Base-by-base conservation (phyloP, 345 rosid species). In the Populus alba region DNA sequence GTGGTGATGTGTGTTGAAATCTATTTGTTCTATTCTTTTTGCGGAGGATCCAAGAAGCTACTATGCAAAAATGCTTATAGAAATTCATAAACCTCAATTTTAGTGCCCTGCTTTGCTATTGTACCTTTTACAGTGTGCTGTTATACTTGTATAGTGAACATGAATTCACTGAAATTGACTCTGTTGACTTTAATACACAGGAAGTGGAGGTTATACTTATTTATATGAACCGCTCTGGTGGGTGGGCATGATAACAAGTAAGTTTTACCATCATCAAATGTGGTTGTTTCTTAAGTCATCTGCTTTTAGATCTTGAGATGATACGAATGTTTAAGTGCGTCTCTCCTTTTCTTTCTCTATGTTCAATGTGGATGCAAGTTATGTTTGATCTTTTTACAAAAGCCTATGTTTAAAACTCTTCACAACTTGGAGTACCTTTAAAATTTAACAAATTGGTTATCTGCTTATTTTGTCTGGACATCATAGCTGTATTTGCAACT, bases 161-260 rank as follows among this genome's bases (percentile, higher is more conserved):
- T 22, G 12, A 57, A 10, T 78, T 33, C 38, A 39, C 41, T 43
- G 31, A 37, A 47, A 45, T 59, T 63, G 37, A 38, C 10, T 67
- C 7, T 62, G 33, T 59, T 74, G 53, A 31, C 62, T 55, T 27
- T 65, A 66, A 69, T 78, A 72, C 5, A 70, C 86, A 90, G 99
- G 97, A 61, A 90, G 86, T 82, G 99, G 99, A 79, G 99, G 99
- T 41, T 92, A 93, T 86, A 89, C 99, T 73, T 95, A 95, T 86
- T 89, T 95, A 62, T 89, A 90, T 51, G 97, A 95, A 90, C 99
- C 99, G 79, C 93, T 93, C 68, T 95, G 99, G 99, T 95, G 99
- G 99, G 86, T 82, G 25, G 99, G 99, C 89, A 95, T 95, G 99
- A 92, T 90, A 79, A 92, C 99, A 66, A 95, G 98, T 95, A 85